Evolutionary conservation across 345 rosid genomes (phyloP), one percentile per base, ranked within the genome.

Genomic region (Angophora floribunda): DNA sequence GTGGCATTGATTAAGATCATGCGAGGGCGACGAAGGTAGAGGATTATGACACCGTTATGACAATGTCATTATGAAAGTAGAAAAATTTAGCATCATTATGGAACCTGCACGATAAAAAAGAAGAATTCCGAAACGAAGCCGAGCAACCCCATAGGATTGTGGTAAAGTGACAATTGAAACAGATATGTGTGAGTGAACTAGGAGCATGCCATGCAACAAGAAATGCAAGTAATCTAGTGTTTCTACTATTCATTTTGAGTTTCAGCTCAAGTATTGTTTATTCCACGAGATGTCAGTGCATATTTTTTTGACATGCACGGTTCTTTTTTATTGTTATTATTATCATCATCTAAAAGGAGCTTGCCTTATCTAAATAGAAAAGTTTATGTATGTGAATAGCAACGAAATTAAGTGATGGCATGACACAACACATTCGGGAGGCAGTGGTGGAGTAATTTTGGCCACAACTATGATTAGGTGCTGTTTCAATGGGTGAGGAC

Each of bases 91-190:
- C 5, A 0, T 61, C 4, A 1, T 61, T 6, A 4, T 55, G 0
- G 22, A 55, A 55, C 13, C 0, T 1, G 0, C 22, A 0, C 0
- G 2, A 22, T 8, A 1, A 22, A 22, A 55, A 55, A 6, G 15
- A 15, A 2, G 21, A 55, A 55, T 55, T 55, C 22, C 28, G 0
- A 55, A 55, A 55, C 21, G 1, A 55, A 26, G 67, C 7, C 1
- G 2, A 12, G 32, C 67, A 28, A 28, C 0, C 67, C 32, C 6
- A 4, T 3, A 6, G 1, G 7, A 28, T 61, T 1, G 1, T 61
- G 67, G 32, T 61, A 26, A 61, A 28, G 67, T 61, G 13, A 28
- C 11, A 61, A 11, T 26, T 12, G 16, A 26, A 61, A 61, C 30
- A 6, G 28, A 5, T 59, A 7, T 61, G 30, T 6, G 15, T 5